Evolutionary conservation across 306 rosid species (phyloP).

Genomic region (Glycyrrhiza uralensis): DNA sequence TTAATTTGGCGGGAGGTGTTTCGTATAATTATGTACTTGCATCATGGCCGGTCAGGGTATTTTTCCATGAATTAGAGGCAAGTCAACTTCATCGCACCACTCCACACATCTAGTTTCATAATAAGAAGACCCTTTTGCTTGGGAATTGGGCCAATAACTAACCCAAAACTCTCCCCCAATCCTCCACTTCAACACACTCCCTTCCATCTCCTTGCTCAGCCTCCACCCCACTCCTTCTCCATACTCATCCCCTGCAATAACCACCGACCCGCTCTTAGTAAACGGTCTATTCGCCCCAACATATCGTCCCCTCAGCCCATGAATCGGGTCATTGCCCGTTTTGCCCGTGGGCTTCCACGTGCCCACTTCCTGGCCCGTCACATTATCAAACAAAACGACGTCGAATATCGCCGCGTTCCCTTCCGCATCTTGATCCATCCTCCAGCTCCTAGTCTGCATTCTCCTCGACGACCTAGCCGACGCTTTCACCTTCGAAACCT

Average conservation of each 20-base stretch:
- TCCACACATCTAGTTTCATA: constrained; percentile 74
- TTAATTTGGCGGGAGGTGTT: background rate
- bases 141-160: constrained; percentile 62
- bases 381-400: constrained; percentile 51
- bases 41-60: background rate
- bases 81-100: constrained; percentile 97
- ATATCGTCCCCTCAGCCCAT: constrained; percentile 40
- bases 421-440: constrained; percentile 87
- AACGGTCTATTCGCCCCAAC: constrained; percentile 47
- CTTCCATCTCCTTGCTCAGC: constrained; percentile 78
- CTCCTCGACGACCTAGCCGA: constrained; percentile 40
- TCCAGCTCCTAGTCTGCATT: constrained; percentile 54
- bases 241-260: constrained; percentile 68
- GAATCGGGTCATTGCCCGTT: background rate
- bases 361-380: constrained; percentile 63
- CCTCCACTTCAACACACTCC: constrained; percentile 92
- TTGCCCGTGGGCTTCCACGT: constrained; percentile 20
- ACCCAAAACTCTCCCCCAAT: constrained; percentile 81
- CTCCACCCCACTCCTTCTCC: constrained; percentile 82
- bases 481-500: constrained; percentile 40
- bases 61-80: constrained; percentile 71
- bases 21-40: background rate
- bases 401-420: constrained; percentile 84
- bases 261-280: constrained; percentile 66
- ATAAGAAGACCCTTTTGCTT: constrained; percentile 41